Evolutionary conservation across 208 protist species (phyloP), one percentile per base, ranked within the genome.

Genomic region (Trypanosoma platydactyli): DNA sequence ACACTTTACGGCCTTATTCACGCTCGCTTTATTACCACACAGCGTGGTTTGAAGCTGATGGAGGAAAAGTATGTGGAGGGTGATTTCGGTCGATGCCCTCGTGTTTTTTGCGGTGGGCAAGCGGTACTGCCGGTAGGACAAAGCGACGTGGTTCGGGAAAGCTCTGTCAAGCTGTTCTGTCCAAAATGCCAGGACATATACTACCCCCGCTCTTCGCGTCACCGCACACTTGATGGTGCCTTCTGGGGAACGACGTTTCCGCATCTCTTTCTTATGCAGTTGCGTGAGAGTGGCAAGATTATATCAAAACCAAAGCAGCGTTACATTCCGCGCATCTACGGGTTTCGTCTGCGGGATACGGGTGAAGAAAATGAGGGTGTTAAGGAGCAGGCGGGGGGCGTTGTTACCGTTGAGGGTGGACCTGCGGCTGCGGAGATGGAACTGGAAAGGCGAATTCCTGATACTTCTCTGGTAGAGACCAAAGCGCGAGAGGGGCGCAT

Each of bases 1-100:
- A 97, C 97, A 33, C 89, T 99, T 6, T 99, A 99, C 74, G 98
- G 98, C 6, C 89, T 99, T 20, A 99, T 99, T 59, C 98, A 99
- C 79, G 97, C 98, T 5, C 89, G 98, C 60, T 99, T 98, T 77
- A 99, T 99, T 70, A 84, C 98, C 9, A 99, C 98, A 18, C 84
- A 79, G 22, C 82, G 96, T 15, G 98, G 98, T 12, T 65, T 99
- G 46, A 86, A 90, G 41, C 81, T 97, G 18, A 99, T 99, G 98
- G 88, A 97, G 67, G 94, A 98, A 44, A 99, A 99, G 81, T 99
- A 92, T 75, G 68, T 89, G 16, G 73, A 97, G 30, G 84, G 77
- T n/a, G 85, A 98, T 48, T 99, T 99, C 83, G 98, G 97, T 48
- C 79, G 83, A 29, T 99, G 98, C 77, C 98, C 97, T 2, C 81